These are phyloP conservation scores for Emmonsia crescens DNA, from an alignment of 2,329 filamentous ascomycete species.

Conservation along the genomic window DNA sequence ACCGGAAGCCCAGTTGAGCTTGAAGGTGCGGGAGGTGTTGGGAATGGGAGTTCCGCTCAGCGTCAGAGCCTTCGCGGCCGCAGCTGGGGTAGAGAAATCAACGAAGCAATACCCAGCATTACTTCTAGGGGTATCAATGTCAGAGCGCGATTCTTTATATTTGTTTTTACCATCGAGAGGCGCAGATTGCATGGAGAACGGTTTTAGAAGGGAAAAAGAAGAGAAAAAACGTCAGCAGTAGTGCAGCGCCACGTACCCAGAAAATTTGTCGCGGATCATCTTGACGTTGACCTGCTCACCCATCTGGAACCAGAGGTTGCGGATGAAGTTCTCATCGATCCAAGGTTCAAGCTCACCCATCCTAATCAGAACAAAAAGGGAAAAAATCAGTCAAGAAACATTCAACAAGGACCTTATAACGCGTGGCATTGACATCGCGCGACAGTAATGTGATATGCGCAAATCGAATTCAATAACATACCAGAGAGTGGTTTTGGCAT, in stretches of 20 bases:
- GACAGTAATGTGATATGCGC: not conserved
- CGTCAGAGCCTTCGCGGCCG: constrained; percentile 80
- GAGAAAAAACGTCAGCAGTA: constrained; percentile 6
- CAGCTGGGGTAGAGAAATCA: constrained; percentile 72
- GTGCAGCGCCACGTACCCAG: constrained; percentile 54
- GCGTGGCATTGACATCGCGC: not conserved
- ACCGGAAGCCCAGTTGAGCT: constrained; percentile 98
- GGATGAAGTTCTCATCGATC: constrained; percentile 99
- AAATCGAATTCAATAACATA: constrained; percentile 21
- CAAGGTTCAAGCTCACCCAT: constrained; percentile 98
- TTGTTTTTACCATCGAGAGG: constrained; percentile 8
- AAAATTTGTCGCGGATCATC: constrained; percentile 99
- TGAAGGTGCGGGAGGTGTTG: constrained; percentile 90
- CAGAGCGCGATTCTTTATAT: constrained; percentile 3
- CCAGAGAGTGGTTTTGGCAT: constrained; percentile 48
- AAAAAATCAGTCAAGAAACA: constrained; percentile 4
- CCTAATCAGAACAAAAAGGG: constrained; percentile 42
- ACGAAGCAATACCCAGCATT: constrained; percentile 99
- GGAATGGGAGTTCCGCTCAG: constrained; percentile 84
- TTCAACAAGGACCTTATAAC: too few relatives aligned
- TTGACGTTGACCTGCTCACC: constrained; percentile 95
- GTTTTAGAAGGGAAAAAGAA: not conserved
- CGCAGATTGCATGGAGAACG: constrained; percentile 19
- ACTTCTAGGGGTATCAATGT: constrained; percentile 45
- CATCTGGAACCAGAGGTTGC: constrained; percentile 87